Conservation (phyloP, 73 alveolate species). For the Paramecium pentaurelia region DNA sequence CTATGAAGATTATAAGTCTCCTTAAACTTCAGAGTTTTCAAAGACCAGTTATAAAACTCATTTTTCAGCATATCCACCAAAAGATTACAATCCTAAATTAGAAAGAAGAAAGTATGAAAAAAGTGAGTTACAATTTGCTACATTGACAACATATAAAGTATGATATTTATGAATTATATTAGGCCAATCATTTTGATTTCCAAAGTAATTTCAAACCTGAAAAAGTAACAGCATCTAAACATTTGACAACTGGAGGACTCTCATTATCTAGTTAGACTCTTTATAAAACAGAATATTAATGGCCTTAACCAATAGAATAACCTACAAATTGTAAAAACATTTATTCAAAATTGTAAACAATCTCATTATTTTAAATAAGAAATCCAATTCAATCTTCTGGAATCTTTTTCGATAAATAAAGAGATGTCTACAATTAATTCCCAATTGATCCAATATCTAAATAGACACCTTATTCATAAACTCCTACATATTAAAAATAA, state of each 20-base stretch:
- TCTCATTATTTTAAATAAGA: not conserved
- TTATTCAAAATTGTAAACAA: constrained; percentile 8
- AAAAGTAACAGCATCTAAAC: not conserved
- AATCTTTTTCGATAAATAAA: not conserved
- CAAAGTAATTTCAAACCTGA: not conserved
- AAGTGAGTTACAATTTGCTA: not conserved
- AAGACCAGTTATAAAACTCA: constrained; percentile 1
- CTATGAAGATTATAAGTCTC: not conserved
- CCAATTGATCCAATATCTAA: not conserved
- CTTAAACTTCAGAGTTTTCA: not conserved
- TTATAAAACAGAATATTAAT: not conserved
- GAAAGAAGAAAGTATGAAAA: not conserved
- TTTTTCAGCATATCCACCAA: not conserved
- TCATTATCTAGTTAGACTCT: not conserved
- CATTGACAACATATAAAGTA: not conserved
- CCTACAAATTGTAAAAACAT: not conserved
- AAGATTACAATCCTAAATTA: not conserved
- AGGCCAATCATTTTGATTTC: constrained; percentile 21
- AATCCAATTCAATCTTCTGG: constrained; percentile 25
- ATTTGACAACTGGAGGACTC: not conserved
- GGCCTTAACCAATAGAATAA: constrained; percentile 18
- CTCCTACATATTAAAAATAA: constrained; percentile 24
- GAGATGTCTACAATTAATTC: not conserved
- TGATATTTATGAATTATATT: too few species aligned
- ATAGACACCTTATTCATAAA: not conserved